phyloP scores from a whole-genome alignment of 2,329 filamentous ascomycete genomes.

The Eutypella sp. region DNA sequence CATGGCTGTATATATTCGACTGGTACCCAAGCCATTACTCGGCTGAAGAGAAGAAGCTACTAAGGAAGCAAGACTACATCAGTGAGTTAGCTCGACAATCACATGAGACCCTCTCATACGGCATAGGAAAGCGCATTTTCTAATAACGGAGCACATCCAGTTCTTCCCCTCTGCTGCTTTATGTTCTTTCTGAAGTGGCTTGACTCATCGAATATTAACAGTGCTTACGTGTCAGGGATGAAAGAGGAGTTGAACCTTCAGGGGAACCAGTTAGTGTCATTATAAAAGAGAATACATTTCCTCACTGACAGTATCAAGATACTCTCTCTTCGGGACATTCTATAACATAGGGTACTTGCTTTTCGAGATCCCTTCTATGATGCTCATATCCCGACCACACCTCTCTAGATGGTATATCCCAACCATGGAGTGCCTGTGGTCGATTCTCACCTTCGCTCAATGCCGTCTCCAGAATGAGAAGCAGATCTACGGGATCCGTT shows the following conservation, averaged over 20 bases:
- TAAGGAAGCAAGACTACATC: slow-evolving; percentile 17
- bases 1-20: slow-evolving; percentile 6
- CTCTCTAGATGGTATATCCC: slow-evolving; percentile 11
- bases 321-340: slow-evolving; percentile 11
- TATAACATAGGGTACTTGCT: slow-evolving; percentile 14
- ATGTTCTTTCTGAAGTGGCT: slow-evolving; percentile 30
- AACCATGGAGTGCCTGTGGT: slow-evolving; percentile 13
- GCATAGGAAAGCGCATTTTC: neutral
- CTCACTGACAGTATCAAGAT: neutral
- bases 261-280: slow-evolving; percentile 3
- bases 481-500: slow-evolving; percentile 22
- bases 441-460: slow-evolving; percentile 11
- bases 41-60: slow-evolving; percentile 6
- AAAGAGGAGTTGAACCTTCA: slow-evolving; percentile 4
- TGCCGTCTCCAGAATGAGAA: slow-evolving; percentile 11
- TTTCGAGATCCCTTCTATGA: slow-evolving; percentile 13
- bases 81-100: neutral
- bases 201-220: slow-evolving; percentile 5
- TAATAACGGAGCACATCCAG: neutral
- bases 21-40: slow-evolving; percentile 8
- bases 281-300: neutral
- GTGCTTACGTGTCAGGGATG: slow-evolving; percentile 5
- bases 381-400: slow-evolving; percentile 11
- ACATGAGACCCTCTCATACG: neutral
- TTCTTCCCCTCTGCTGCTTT: slow-evolving; percentile 32